Percentiles rank a stretch among this genome's conserved stretches.
Conservation (phyloP, 2,329 filamentous ascomycete genomes). For the Graphilbum fragrans region DNA sequence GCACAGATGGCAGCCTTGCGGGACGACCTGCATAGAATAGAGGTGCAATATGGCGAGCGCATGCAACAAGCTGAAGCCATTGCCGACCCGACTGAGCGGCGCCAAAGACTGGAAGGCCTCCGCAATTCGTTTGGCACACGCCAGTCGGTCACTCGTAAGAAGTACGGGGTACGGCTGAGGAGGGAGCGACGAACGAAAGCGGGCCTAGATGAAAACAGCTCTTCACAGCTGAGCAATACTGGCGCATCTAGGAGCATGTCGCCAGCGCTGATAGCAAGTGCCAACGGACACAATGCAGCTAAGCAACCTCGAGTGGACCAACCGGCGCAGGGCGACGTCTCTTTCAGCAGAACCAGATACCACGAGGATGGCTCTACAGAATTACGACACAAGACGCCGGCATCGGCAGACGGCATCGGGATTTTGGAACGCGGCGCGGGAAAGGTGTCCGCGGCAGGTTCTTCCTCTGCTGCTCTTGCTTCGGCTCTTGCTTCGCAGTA, state of each 20-base stretch:
- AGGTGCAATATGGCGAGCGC: conserved; percentile 24
- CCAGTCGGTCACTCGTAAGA: conserved; percentile 44
- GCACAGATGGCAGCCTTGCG: conserved; percentile 18
- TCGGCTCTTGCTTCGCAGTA: too few species aligned
- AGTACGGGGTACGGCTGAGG: conserved; percentile 42
- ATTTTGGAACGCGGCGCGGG: too few species aligned
- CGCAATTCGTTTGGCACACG: conserved; percentile 43
- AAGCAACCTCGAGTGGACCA: conserved; percentile 12
- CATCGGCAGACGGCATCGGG: not conserved
- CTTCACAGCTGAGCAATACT: conserved; percentile 2
- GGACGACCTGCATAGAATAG: conserved; percentile 24
- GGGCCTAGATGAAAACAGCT: conserved; percentile 29
- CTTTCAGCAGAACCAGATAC: too few species aligned
- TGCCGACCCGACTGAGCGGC: conserved; percentile 19
- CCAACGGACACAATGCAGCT: not conserved
- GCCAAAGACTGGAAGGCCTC: conserved; percentile 24
- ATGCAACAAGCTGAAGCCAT: conserved; percentile 30
- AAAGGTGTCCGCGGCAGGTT: too few species aligned
- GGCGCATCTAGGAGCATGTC: not conserved
- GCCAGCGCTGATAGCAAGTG: not conserved
- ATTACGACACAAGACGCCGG: not conserved
- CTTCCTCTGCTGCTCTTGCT: too few species aligned
- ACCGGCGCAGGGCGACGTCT: not conserved
- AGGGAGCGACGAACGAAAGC: conserved; percentile 30
- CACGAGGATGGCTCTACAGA: not conserved